Conservation (phyloP, 495 filamentous ascomycete species). For the Chaetomium tenue region DNA sequence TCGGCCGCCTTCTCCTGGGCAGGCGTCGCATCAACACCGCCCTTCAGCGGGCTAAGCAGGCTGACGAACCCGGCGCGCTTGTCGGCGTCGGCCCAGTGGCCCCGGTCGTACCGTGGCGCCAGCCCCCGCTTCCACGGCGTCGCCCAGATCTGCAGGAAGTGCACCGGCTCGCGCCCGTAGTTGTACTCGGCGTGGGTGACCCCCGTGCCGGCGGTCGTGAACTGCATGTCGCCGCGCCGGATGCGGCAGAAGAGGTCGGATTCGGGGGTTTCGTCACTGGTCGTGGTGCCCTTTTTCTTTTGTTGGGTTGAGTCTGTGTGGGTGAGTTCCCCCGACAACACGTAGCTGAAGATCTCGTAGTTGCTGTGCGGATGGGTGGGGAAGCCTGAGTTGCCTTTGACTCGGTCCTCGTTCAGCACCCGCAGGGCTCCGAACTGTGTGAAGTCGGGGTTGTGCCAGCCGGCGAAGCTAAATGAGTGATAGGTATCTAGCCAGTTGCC, state of each 20-base stretch:
- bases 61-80: constrained; percentile 66
- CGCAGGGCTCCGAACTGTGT: constrained; percentile 66
- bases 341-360: constrained; percentile 82
- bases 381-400: constrained; percentile 65
- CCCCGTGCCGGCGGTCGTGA: constrained; percentile 74
- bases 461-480: constrained; percentile 78
- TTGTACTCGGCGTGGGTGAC: constrained; percentile 78
- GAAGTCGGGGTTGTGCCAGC: constrained; percentile 65
- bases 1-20: constrained; percentile 59
- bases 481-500: constrained; percentile 76
- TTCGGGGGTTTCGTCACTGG: too few species aligned
- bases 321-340: constrained; percentile 73
- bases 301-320: constrained; percentile 74
- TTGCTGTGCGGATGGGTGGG: constrained; percentile 78
- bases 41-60: constrained; percentile 70
- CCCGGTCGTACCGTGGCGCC: constrained; percentile 67
- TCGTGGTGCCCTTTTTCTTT: constrained; percentile 52
- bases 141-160: constrained; percentile 83
- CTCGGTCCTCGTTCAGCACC: constrained; percentile 81
- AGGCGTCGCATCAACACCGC: constrained; percentile 55
- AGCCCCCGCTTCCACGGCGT: constrained; percentile 67
- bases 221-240: constrained; percentile 76
- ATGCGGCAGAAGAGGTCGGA: constrained; percentile 66
- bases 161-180: constrained; percentile 59
- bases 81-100: constrained; percentile 61